Percentiles rank a stretch among this genome's conserved stretches.
phyloP scores from a whole-genome alignment of 2,329 filamentous ascomycete genomes.

The Aspergillus caelatus region DNA sequence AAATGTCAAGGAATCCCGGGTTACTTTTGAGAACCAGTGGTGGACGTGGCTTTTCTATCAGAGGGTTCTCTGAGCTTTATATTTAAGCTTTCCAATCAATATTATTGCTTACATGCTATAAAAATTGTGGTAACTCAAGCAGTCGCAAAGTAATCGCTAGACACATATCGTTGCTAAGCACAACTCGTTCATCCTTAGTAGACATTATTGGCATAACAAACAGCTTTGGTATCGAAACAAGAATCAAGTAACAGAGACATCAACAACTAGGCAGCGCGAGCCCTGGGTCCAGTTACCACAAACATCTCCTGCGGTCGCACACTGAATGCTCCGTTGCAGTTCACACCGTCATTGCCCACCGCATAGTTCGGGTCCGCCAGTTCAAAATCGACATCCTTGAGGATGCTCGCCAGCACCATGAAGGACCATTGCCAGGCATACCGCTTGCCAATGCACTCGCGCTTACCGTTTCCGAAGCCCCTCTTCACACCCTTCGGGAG shows the following conservation, averaged over 20 bases:
- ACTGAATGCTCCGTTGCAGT: slow-evolving; percentile 57
- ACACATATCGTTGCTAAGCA: not conserved
- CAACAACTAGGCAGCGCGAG: not conserved
- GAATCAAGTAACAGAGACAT: not conserved
- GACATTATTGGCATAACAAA: not conserved
- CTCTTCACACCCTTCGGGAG: slow-evolving; percentile 68
- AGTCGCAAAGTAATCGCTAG: not conserved
- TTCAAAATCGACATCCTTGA: slow-evolving; percentile 72
- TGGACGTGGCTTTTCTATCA: too few relatives aligned
- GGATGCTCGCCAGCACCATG: slow-evolving; percentile 61
- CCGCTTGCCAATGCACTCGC: slow-evolving; percentile 70
- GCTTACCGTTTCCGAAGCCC: slow-evolving; percentile 71
- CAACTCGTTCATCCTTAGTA: not conserved
- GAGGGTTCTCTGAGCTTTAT: not conserved
- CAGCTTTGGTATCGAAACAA: not conserved
- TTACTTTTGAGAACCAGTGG: not conserved
- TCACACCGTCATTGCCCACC: slow-evolving; percentile 31
- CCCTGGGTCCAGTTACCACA: slow-evolving; percentile 19
- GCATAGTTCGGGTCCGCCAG: slow-evolving; percentile 58
- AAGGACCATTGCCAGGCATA: slow-evolving; percentile 77
- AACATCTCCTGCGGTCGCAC: slow-evolving; percentile 52
- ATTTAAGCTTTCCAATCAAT: not conserved
- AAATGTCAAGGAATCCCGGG: not conserved
- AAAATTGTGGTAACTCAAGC: not conserved
- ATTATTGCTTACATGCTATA: not conserved